Conservation (phyloP, 768 basidiomycete species). For the Asterophora parasitica region DNA sequence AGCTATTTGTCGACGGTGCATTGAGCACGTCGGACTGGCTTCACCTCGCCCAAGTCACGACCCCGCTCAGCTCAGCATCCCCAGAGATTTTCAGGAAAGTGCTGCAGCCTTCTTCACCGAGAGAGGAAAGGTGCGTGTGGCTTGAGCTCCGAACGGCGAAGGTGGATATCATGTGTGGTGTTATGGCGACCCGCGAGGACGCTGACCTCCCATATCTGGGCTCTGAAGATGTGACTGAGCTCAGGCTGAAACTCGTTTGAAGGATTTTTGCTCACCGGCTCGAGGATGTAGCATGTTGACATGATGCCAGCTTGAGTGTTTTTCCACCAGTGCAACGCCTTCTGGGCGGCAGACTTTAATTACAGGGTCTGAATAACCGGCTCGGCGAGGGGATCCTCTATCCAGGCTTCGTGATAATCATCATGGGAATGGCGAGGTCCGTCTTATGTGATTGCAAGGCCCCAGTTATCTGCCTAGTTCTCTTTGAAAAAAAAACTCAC, state of each 20-base stretch:
- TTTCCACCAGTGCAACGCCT: too few species aligned
- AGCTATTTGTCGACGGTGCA: not conserved
- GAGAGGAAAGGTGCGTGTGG: not conserved
- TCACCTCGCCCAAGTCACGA: not conserved
- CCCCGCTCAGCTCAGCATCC: not conserved
- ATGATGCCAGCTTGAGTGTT: not conserved
- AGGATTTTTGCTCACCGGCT: not conserved
- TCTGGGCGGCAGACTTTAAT: too few species aligned
- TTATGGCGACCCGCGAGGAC: too few species aligned
- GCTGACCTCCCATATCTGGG: conserved; percentile 7
- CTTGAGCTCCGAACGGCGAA: not conserved
- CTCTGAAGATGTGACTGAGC: not conserved
- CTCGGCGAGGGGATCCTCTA: too few species aligned
- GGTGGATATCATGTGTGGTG: too few species aligned
- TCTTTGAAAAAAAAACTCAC: too few species aligned
- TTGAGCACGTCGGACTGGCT: too few species aligned
- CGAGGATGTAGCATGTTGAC: not conserved
- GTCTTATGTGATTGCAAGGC: too few species aligned
- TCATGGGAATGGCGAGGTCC: too few species aligned
- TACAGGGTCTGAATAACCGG: too few species aligned
- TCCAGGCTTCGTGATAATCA: too few species aligned
- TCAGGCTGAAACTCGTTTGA: conserved; percentile 1
- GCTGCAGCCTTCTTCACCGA: not conserved
- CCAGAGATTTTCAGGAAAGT: not conserved
- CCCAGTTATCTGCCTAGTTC: too few species aligned